Percentiles rank a stretch among this genome's conserved stretches.
These are phyloP conservation scores for Nepenthes alata DNA, from an alignment of 179 eudicot genomes.

Conservation along the genomic window DNA sequence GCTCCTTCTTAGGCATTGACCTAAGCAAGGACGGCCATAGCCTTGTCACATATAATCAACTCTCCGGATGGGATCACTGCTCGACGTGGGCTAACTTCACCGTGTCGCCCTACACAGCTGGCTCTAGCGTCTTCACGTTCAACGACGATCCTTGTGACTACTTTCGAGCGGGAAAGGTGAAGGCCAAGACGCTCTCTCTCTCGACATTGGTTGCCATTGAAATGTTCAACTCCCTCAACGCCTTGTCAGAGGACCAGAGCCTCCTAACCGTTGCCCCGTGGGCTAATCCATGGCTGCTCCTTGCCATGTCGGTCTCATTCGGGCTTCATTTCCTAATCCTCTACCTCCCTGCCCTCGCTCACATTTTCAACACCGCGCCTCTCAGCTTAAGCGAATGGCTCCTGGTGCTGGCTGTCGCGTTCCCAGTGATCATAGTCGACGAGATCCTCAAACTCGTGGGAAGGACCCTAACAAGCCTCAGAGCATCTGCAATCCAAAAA, in stretches of 20 bases:
- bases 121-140: slow-evolving; percentile 19
- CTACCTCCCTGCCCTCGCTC: slow-evolving; percentile 44
- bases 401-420: slow-evolving; percentile 39
- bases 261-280: slow-evolving; percentile 50
- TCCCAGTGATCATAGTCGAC: slow-evolving; percentile 43
- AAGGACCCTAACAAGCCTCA: slow-evolving; percentile 23
- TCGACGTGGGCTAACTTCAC: slow-evolving; percentile 31
- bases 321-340: slow-evolving; percentile 49
- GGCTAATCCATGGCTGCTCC: slow-evolving; percentile 47
- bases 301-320: slow-evolving; percentile 47
- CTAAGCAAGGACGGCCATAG: slow-evolving; percentile 43
- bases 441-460: slow-evolving; percentile 48
- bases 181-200: slow-evolving; percentile 54
- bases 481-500: slow-evolving; percentile 3
- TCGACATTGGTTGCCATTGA: slow-evolving; percentile 52
- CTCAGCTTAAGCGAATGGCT: slow-evolving; percentile 46
- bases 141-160: slow-evolving; percentile 42
- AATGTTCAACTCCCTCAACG: slow-evolving; percentile 56
- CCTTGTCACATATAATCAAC: slow-evolving; percentile 43
- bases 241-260: slow-evolving; percentile 46
- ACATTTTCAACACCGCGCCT: slow-evolving; percentile 45
- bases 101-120: slow-evolving; percentile 35
- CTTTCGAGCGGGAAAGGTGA: slow-evolving; percentile 36
- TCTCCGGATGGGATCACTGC: slow-evolving; percentile 44
- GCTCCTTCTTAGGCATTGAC: slow-evolving; percentile 45